A percentile compares a stretch with the other conserved stretches of the same genome.
Evolutionary conservation across 129 eudicot species (phyloP).

Genomic region (Flaveria bidentis): DNA sequence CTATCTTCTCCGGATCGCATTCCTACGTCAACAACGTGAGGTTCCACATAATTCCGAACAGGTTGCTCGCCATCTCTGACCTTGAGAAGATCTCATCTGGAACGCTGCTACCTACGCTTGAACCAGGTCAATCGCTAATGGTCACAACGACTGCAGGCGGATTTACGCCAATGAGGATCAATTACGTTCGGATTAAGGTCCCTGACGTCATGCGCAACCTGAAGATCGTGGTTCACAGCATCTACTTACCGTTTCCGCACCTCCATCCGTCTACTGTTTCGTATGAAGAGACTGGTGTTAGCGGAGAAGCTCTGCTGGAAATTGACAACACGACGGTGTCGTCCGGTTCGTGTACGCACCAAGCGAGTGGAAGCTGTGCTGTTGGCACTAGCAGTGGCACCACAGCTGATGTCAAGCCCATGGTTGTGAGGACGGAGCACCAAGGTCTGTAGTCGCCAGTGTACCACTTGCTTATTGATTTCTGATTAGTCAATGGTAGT

Average conservation of each 20-base stretch:
- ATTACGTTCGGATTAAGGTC: slow-evolving; percentile 56
- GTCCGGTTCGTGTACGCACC: slow-evolving; percentile 30
- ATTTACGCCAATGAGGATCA: slow-evolving; percentile 63
- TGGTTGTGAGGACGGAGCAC: slow-evolving; percentile 33
- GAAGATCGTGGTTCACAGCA: slow-evolving; percentile 70
- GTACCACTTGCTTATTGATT: slow-evolving; percentile 15
- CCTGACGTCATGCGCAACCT: slow-evolving; percentile 60
- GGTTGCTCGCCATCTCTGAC: slow-evolving; percentile 44
- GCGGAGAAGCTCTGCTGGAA: slow-evolving; percentile 25
- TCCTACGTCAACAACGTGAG: slow-evolving; percentile 54
- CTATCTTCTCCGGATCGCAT: slow-evolving; percentile 62
- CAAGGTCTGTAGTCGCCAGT: slow-evolving; percentile 31
- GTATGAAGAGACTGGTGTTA: slow-evolving; percentile 27
- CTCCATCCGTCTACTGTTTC: slow-evolving; percentile 37
- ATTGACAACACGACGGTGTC: slow-evolving; percentile 10
- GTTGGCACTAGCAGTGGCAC: slow-evolving; percentile 9
- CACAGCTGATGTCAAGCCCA: slow-evolving; percentile 29
- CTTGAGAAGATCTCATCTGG: slow-evolving; percentile 46
- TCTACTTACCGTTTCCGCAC: slow-evolving; percentile 63
- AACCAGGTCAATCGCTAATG: slow-evolving; percentile 52
- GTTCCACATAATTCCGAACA: slow-evolving; percentile 72
- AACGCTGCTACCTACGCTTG: slow-evolving; percentile 59
- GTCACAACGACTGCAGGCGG: slow-evolving; percentile 64
- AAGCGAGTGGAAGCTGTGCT: slow-evolving; percentile 36
- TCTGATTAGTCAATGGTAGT: slow-evolving; percentile 24